Percentiles rank a stretch among this genome's conserved stretches.
These are phyloP conservation scores for Eleusine indica DNA, from an alignment of 176 grass and related monocot species.

Conservation along the genomic window DNA sequence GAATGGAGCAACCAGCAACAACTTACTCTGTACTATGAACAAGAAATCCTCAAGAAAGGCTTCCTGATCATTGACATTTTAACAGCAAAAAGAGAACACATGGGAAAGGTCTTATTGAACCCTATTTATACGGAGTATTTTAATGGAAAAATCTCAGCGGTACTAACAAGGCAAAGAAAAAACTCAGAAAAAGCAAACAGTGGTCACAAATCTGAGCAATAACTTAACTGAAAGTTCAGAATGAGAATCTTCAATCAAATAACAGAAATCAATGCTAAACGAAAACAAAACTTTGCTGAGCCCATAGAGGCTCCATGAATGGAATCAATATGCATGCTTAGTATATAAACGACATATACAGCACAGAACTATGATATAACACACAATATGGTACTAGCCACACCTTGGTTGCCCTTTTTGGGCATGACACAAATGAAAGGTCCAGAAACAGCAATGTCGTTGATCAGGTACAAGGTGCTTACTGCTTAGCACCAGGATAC, in stretches of 20 bases:
- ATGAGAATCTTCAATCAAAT: neutral
- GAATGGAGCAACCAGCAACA: neutral
- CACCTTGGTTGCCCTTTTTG: neutral
- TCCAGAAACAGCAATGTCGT: neutral
- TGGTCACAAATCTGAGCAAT: neutral
- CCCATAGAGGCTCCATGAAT: neutral
- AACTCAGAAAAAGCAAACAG: neutral
- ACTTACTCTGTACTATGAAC: neutral
- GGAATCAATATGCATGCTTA: neutral
- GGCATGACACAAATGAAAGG: neutral
- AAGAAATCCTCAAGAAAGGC: neutral
- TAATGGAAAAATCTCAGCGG: neutral
- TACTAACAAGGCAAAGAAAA: neutral
- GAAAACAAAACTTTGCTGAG: neutral
- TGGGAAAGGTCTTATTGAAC: neutral
- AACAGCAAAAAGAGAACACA: neutral
- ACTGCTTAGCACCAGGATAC: neutral
- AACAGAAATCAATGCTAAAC: neutral
- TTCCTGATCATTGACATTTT: neutral
- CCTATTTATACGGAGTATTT: neutral
- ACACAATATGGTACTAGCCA: neutral
- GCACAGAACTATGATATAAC: neutral
- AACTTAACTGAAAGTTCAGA: neutral
- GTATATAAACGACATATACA: neutral
- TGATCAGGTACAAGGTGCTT: too few species aligned